Percentiles rank a stretch among this genome's conserved stretches.
phyloP scores from a whole-genome alignment of 75 land plant genomes.

The Ceratopteris richardii region DNA sequence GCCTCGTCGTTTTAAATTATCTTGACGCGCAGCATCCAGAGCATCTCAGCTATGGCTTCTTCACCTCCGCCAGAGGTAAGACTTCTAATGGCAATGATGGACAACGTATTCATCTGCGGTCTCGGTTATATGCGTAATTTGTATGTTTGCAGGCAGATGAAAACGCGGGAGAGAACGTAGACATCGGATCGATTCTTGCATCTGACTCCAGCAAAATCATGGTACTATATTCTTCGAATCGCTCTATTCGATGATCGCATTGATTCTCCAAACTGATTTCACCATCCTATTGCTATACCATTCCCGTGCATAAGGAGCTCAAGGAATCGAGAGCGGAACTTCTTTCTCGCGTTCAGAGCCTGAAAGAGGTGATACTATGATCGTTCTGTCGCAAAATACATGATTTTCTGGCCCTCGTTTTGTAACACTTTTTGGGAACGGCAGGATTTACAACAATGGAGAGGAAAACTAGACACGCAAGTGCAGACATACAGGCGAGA shows the following conservation, averaged over 20 bases:
- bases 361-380: slow-evolving; percentile 1
- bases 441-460: slow-evolving; percentile 12
- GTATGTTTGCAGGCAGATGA: background rate
- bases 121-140: no score
- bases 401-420: background rate
- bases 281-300: background rate
- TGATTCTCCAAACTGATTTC: background rate
- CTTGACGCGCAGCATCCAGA: no score
- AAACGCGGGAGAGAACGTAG: background rate
- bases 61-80: no score
- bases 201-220: background rate
- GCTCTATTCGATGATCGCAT: background rate
- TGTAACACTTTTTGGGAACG: background rate
- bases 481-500: slow-evolving; percentile 10
- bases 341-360: slow-evolving; percentile 9
- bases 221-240: background rate
- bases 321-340: slow-evolving; percentile 12
- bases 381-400: background rate
- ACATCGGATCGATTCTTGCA: slow-evolving; percentile 1
- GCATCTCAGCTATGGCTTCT: no score
- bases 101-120: no score
- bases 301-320: slow-evolving; percentile 2
- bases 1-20: no score
- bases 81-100: no score
- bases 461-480: slow-evolving; percentile 9